Percentiles rank a stretch among this genome's conserved stretches.
Evolutionary conservation across 1,284 basidiomycete species (phyloP).

Genomic region (Cutaneotrichosporon sp.): DNA sequence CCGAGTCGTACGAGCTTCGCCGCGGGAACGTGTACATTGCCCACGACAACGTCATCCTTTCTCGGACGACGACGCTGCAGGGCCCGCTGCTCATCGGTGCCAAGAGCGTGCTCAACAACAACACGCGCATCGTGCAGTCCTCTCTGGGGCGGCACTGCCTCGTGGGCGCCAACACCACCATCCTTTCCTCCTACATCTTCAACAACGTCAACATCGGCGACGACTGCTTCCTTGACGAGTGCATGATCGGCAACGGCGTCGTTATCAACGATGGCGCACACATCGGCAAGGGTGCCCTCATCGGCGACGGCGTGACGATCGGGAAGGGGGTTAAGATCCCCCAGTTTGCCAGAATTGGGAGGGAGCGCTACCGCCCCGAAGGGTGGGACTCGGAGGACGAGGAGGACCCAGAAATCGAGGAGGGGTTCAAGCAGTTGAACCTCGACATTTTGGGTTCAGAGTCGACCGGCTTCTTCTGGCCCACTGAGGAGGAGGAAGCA

Average conservation of each 20-base stretch:
- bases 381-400: conserved; percentile 63
- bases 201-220: conserved; percentile 76
- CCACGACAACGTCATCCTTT: conserved; percentile 69
- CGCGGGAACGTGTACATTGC: conserved; percentile 85
- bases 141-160: conserved; percentile 79
- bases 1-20: conserved; percentile 75
- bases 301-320: conserved; percentile 73
- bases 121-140: conserved; percentile 56
- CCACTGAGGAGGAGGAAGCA: conserved; percentile 47
- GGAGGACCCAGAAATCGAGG: conserved; percentile 53
- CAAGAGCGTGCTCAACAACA: conserved; percentile 36
- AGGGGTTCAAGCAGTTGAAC: conserved; percentile 35
- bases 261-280: conserved; percentile 55
- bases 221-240: conserved; percentile 70
- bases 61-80: conserved; percentile 61
- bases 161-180: conserved; percentile 70
- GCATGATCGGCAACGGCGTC: conserved; percentile 59
- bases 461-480: conserved; percentile 54
- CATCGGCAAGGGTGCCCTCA: conserved; percentile 53
- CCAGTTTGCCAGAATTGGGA: conserved; percentile 72
- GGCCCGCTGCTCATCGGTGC: conserved; percentile 47
- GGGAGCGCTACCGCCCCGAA: conserved; percentile 72
- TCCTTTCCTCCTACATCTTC: conserved; percentile 78
- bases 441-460: conserved; percentile 40
- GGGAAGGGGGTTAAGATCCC: conserved; percentile 67